Evolutionary conservation across 805 yeast genomes (phyloP), one percentile per base, ranked within the genome.

Genomic region (Candida qinlingensis): DNA sequence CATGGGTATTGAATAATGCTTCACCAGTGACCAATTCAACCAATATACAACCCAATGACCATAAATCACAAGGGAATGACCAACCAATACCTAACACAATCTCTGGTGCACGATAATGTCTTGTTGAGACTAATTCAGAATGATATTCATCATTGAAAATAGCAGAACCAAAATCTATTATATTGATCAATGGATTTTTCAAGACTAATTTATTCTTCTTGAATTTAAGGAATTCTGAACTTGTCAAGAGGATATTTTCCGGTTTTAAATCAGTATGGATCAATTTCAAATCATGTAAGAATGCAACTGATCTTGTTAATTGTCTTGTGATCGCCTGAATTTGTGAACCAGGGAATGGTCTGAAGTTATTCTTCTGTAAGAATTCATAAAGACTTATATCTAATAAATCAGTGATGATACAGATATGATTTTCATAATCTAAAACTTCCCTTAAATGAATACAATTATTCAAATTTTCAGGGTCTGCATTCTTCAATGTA

Each of bases 261-360:
- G 99, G 99, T 68, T 94, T 94, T 56, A 94, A 74, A 66, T 94
- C 99, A 0, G 99, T 94, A 67, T 94, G 99, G 39, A 94, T 88
- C 43, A 94, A 75, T 46, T 85, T 87, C 63, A 94, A 72, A 60
- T 88, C 96, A 65, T 94, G 99, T 53, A 94, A 71, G 60, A 86
- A 92, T 2, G 94, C 86, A 37, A 92, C 95, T 0, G 94, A 84
- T 54, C 90, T 74, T 26, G 94, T 73, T 49, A 94, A 68, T 67
- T 94, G 99, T 62, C 83, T 81, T 26, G 95, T 84, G 51, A 94
- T 82, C 3, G 89, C 86, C 68, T 88, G 97, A 37, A 92, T 84
- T 57, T 94, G 99, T 6, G 87, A 78, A 0, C 96, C 96, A 0
- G 98, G 97, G 65, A 91, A 94, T n/a, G 96, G 87, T 38, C 83